Evolutionary conservation across 2,329 filamentous ascomycete species (phyloP).

Genomic region (Aureobasidium sp.): DNA sequence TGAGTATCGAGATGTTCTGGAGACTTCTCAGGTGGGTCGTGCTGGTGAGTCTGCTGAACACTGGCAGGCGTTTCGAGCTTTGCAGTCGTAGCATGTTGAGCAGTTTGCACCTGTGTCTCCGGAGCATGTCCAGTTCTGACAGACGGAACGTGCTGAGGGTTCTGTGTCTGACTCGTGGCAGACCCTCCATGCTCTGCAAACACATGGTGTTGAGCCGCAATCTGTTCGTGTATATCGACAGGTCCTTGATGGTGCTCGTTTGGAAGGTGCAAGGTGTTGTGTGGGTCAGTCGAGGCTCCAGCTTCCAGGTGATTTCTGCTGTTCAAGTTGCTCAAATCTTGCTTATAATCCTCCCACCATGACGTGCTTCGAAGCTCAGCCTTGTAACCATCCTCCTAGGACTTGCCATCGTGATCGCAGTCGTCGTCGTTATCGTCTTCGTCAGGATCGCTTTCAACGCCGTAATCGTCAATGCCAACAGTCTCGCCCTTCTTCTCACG

Average conservation of each 20-base stretch:
- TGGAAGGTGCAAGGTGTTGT: background rate
- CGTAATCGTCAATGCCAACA: background rate
- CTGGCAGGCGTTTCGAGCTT: too few species aligned
- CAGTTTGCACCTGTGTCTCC: background rate
- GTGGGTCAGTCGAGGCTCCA: background rate
- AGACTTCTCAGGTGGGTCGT: background rate
- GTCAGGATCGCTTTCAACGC: background rate
- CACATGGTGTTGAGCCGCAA: background rate
- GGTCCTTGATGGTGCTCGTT: background rate
- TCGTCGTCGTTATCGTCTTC: background rate
- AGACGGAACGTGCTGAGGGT: background rate
- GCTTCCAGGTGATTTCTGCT: background rate
- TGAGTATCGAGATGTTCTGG: background rate
- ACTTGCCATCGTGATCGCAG: background rate
- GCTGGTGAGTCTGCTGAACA: too few species aligned
- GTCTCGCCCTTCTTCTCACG: background rate
- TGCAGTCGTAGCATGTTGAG: background rate
- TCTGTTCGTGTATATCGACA: background rate
- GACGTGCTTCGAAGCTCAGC: background rate
- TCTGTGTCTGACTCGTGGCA: background rate
- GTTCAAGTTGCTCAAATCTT: background rate
- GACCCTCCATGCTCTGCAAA: background rate
- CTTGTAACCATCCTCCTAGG: background rate
- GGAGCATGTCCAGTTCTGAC: background rate
- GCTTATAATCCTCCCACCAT: background rate